Conservation (phyloP, 108 stramenopile genomes). For the Stephanodiscus minutulus region DNA sequence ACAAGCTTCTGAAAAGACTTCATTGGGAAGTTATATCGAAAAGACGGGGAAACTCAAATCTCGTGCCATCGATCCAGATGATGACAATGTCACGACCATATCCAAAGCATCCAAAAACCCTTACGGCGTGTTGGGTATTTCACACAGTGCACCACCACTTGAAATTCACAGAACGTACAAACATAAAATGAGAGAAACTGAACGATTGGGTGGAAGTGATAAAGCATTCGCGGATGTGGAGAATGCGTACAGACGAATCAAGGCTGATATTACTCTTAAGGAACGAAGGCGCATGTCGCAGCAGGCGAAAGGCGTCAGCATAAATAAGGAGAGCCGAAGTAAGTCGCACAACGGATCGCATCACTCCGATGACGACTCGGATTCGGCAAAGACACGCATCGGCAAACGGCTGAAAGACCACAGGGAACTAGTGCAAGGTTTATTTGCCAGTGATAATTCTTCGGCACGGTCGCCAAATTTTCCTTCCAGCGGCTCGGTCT, state of each 20-base stretch:
- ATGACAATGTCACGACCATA: slow-evolving; percentile 48
- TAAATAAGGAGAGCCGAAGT: slow-evolving; percentile 2
- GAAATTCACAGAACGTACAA: slow-evolving; percentile 37
- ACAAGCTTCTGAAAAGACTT: slow-evolving; percentile 14
- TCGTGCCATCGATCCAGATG: slow-evolving; percentile 7
- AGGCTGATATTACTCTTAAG: slow-evolving; percentile 30
- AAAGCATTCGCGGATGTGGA: slow-evolving; percentile 41
- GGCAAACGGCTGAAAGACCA: slow-evolving; percentile 44
- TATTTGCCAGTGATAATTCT: slow-evolving; percentile 39
- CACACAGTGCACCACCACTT: slow-evolving; percentile 13
- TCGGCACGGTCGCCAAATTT: slow-evolving; percentile 2
- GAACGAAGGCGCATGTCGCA: slow-evolving; percentile 10
- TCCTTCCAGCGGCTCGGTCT: slow-evolving; percentile 30
- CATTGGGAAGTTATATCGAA: slow-evolving; percentile 24
- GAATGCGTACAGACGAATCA: slow-evolving; percentile 43
- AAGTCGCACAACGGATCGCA: neutral
- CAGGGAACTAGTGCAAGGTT: slow-evolving; percentile 23
- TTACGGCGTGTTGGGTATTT: slow-evolving; percentile 31
- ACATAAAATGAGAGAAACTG: slow-evolving; percentile 25
- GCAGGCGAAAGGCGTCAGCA: neutral
- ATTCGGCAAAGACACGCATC: slow-evolving; percentile 19
- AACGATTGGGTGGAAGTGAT: slow-evolving; percentile 29
- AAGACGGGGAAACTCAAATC: too few species aligned
- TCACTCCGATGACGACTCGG: slow-evolving; percentile 10
- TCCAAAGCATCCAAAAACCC: slow-evolving; percentile 48